Conservation (phyloP, 495 filamentous ascomycete genomes). For the Pseudoneurospora amorphoporcata region DNA sequence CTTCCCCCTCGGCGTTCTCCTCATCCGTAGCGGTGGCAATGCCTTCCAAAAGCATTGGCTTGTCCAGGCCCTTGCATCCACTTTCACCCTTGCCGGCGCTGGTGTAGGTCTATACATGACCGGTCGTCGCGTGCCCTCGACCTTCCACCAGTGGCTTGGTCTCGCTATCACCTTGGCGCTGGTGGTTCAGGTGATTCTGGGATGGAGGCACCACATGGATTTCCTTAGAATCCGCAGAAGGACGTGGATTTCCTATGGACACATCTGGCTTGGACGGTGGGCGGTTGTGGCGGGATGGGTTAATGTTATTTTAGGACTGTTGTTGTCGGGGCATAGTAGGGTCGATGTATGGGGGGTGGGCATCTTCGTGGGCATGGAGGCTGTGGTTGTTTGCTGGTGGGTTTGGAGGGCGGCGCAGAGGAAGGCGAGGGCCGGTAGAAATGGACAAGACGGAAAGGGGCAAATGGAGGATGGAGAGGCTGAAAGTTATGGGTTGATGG, state of each 20-base stretch:
- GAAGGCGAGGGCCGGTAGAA: not conserved
- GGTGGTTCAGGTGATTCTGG: constrained; percentile 13
- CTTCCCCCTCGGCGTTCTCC: constrained; percentile 13
- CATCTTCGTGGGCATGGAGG: constrained; percentile 5
- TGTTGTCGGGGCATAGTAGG: constrained; percentile 10
- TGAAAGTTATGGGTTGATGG: constrained; percentile 7
- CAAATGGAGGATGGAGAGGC: not conserved
- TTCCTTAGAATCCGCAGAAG: constrained; percentile 14
- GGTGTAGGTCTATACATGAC: constrained; percentile 9
- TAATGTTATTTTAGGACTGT: constrained; percentile 17
- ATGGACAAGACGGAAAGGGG: not conserved
- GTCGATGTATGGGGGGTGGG: not conserved
- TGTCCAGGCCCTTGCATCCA: constrained; percentile 10
- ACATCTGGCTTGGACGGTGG: constrained; percentile 17
- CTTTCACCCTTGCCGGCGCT: constrained; percentile 8
- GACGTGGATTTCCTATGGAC: constrained; percentile 19
- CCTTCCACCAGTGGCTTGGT: constrained; percentile 17
- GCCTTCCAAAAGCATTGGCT: constrained; percentile 21
- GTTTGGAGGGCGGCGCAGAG: constrained; percentile 7
- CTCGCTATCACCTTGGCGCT: constrained; percentile 4
- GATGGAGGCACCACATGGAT: constrained; percentile 22
- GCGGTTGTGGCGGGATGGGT: constrained; percentile 12
- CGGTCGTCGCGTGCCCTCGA: constrained; percentile 1
- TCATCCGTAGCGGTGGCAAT: constrained; percentile 7
- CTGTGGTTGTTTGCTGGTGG: constrained; percentile 3